Evolutionary conservation across 2,329 filamentous ascomycete genomes (phyloP).

Genomic region (Stemphylium lycopersici): DNA sequence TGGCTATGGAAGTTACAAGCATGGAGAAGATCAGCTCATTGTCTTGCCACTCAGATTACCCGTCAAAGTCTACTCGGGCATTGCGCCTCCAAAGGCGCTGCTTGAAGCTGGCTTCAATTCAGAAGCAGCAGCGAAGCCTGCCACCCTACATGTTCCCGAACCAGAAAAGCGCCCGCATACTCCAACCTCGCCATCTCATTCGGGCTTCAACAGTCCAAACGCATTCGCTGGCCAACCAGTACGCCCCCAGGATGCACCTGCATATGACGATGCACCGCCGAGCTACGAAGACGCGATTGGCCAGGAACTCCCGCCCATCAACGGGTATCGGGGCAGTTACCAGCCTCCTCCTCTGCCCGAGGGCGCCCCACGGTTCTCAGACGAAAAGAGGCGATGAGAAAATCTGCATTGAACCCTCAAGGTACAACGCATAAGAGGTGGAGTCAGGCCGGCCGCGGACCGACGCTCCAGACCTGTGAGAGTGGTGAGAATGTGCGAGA

Average conservation of each 20-base stretch:
- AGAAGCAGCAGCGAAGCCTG: constrained; percentile 18
- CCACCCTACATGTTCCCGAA: constrained; percentile 20
- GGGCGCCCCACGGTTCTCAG: constrained; percentile 44
- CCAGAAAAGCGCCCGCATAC: constrained; percentile 27
- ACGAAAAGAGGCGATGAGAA: constrained; percentile 45
- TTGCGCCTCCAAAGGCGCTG: constrained; percentile 78
- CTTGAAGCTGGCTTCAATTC: constrained; percentile 65
- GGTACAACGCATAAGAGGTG: background rate
- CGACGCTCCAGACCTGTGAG: background rate
- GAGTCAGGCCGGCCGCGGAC: background rate
- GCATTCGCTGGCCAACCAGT: constrained; percentile 30
- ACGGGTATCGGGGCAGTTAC: constrained; percentile 73
- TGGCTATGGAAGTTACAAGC: constrained; percentile 69
- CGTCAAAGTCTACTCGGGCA: constrained; percentile 84
- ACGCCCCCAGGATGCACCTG: constrained; percentile 42
- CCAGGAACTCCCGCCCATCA: constrained; percentile 73
- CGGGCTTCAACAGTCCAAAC: constrained; percentile 24
- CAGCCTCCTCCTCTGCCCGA: constrained; percentile 51
- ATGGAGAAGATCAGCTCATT: constrained; percentile 70
- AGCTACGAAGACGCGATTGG: constrained; percentile 95
- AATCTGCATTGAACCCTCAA: background rate
- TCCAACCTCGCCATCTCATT: constrained; percentile 30
- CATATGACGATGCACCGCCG: constrained; percentile 80
- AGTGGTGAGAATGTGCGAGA: background rate
- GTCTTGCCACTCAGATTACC: constrained; percentile 79